Evolutionary conservation across 768 basidiomycete genomes (phyloP).

Genomic region (Wakefieldia striispora): DNA sequence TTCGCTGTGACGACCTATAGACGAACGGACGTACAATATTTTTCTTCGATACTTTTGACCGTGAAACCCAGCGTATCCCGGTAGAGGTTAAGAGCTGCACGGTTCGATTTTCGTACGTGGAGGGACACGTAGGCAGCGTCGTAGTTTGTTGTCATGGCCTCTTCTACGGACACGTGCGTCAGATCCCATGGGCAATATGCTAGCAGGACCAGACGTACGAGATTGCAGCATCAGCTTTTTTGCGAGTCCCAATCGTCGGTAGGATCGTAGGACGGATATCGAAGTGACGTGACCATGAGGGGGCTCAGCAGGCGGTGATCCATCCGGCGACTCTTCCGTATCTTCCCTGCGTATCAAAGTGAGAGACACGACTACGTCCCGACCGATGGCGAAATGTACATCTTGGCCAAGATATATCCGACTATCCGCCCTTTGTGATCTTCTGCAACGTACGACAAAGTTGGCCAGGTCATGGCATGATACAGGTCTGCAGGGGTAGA

Average conservation of each 20-base stretch:
- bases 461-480: slow-evolving; percentile 89
- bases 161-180: slow-evolving; percentile 49
- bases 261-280: slow-evolving; percentile 89
- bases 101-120: slow-evolving; percentile 94
- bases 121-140: slow-evolving; percentile 80
- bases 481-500: slow-evolving; percentile 68
- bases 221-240: slow-evolving; percentile 93
- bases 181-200: neutral
- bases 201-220: slow-evolving; percentile 51
- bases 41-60: slow-evolving; percentile 81
- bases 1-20: neutral
- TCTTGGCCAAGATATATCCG: slow-evolving; percentile 94
- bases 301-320: slow-evolving; percentile 47
- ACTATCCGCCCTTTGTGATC: slow-evolving; percentile 87
- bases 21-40: slow-evolving; percentile 71
- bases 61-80: slow-evolving; percentile 88
- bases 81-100: slow-evolving; percentile 86
- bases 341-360: slow-evolving; percentile 53
- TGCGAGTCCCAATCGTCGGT: slow-evolving; percentile 87
- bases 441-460: slow-evolving; percentile 90
- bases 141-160: slow-evolving; percentile 90
- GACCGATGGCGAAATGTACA: slow-evolving; percentile 49
- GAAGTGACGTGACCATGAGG: slow-evolving; percentile 94
- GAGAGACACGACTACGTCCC: slow-evolving; percentile 19
- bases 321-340: slow-evolving; percentile 39